Evolutionary conservation across 257 asterid genomes (phyloP), one percentile per base, ranked within the genome.

Genomic region (Solanum arcanum): DNA sequence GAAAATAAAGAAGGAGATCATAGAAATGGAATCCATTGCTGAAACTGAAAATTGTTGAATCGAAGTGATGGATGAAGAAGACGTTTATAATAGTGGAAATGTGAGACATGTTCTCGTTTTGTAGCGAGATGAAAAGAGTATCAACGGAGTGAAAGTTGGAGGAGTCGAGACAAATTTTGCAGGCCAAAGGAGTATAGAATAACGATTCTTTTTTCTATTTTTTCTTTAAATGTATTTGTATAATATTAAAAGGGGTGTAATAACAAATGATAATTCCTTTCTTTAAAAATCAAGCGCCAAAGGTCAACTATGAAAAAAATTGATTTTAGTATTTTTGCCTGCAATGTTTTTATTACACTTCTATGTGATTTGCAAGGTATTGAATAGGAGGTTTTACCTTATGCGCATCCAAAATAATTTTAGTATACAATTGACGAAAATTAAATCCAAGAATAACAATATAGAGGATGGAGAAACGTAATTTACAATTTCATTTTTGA

Each of bases 11-110:
- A 68, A 84, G 47, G 91, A 44, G n/a, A 29, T 62, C 18, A 33
- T 59, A 41, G 86, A 33, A 68, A 77, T 31, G 20, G 70, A 75
- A 86, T 87, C 90, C 90, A 52, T 88, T 9, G 84, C 42, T 44
- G 39, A 25, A 77, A 77, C 3, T 44, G 39, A 42, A 37, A 78
- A 66, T 78, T 27, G 83, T 44, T 77, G 83, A 44, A 8, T 46
- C 44, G 83, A 46, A 77, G 23, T 23, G 7, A 41, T 75, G 56
- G 83, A n/a, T 75, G 83, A 75, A 73, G 3, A 21, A 75, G 25
- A 44, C 62, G 84, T 77, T 77, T 77, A 77, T 77, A 44, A 44
- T 42, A 78, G 41, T 46, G 64, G 84, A 78, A 46, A 78, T 27
- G 44, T 27, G 69, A 80, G 85, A 47, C 85, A 80, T 56, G 64